Percentiles rank a stretch among this genome's conserved stretches.
phyloP scores from a whole-genome alignment of 129 eudicot species.

The carrot (Daucus carota) region DH1_v3.0 NC_030385.2:7770001-7770500 shows the following conservation, averaged over 20 bases:
- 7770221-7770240: not conserved
- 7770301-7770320: too few relatives aligned
- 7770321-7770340: too few relatives aligned
- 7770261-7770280: not conserved
- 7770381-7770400: too few relatives aligned
- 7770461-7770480: too few relatives aligned
- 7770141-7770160: not conserved
- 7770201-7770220: not conserved
- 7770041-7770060: not conserved
- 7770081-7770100: not conserved
- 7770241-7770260: not conserved
- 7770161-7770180: not conserved
- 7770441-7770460: too few relatives aligned
- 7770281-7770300: not conserved
- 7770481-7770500: too few relatives aligned
- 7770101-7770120: not conserved
- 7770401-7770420: too few relatives aligned
- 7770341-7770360: too few relatives aligned
- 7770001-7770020: not conserved
- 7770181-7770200: not conserved
- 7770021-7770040: not conserved
- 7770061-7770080: not conserved
- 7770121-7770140: not conserved
- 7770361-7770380: too few relatives aligned
- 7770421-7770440: too few relatives aligned